Evolutionary conservation across 2,329 filamentous ascomycete genomes (phyloP), one percentile per base, ranked within the genome.

Genomic region (Xenosphaeropsis pyriputrescens): DNA sequence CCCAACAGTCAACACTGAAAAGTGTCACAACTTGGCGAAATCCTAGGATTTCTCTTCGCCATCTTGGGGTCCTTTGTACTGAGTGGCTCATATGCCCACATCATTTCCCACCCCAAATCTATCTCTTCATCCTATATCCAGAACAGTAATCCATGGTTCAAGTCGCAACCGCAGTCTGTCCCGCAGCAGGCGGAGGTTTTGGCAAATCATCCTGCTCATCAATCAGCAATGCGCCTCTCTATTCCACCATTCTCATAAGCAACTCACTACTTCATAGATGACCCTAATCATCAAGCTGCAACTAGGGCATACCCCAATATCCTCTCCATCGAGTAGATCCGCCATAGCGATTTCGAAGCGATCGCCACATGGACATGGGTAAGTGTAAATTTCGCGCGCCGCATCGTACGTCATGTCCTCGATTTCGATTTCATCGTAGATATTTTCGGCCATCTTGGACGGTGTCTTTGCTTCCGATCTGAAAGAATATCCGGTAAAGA

Each of bases 371-470:
- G 91, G 91, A 58, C 91, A 98, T 12, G 91, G 91, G 58, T 93
- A 94, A 62, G 89, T 82, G 65, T 94, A 98, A 50, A 94, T 79
- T 58, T 94, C 80, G 31, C 86, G 71, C 4, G 70, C 68, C 34
- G 76, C 64, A 59, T 95, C 86, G 58, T 75, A 95, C 52, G 83
- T 91, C 86, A 95, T 93, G 62, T 98, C 91, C 60, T 96, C 89
- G 64, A 96, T 95, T 59, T 96, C 89, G 60, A 96, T 89, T 61
- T 95, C 89, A 55, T 96, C 89, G 67, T 95, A 96, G 57, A 94
- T 84, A 46, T 79, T 72, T 55, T 78, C 75, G 29, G 75, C 67
- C 74, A 78, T 79, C 12, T 32, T 32, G 30, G 8, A 9, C 3
- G 8, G 4, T 6, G 8, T 26, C 22, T 6, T 26, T 11, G 22